Conservation (phyloP, 2,329 filamentous ascomycete species). For the Stemphylium lycopersici region DNA sequence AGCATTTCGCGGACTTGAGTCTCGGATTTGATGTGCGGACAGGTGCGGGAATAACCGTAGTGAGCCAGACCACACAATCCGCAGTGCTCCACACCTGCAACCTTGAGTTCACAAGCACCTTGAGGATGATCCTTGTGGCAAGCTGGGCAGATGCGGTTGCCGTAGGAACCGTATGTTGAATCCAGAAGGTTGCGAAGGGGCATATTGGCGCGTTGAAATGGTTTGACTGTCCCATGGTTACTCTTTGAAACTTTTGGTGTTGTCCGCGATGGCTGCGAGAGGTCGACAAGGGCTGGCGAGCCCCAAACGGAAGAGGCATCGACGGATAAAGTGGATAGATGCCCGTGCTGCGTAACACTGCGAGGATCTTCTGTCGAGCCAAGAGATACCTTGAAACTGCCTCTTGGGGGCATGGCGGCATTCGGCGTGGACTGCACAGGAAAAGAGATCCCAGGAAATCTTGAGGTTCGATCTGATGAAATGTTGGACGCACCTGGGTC, state of each 20-base stretch:
- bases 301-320: not conserved
- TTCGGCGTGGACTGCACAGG: not conserved
- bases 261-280: constrained; percentile 1
- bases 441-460: constrained; percentile 6
- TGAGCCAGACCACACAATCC: constrained; percentile 69
- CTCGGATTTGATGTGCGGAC: constrained; percentile 68
- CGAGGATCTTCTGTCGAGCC: not conserved
- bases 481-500: constrained; percentile 26
- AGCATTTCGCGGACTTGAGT: constrained; percentile 69
- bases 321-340: not conserved
- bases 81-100: constrained; percentile 66
- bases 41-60: constrained; percentile 61
- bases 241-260: constrained; percentile 10
- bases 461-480: constrained; percentile 11
- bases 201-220: constrained; percentile 39
- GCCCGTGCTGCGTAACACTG: not conserved
- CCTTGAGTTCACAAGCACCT: constrained; percentile 67
- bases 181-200: constrained; percentile 38
- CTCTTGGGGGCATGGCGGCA: not conserved
- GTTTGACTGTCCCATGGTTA: constrained; percentile 36
- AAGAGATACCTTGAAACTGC: not conserved
- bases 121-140: constrained; percentile 61
- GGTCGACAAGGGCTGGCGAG: not conserved
- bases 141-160: constrained; percentile 54
- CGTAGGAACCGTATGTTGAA: constrained; percentile 24